Conservation (phyloP, 805 yeast species). For the Candida quercuum region DNA sequence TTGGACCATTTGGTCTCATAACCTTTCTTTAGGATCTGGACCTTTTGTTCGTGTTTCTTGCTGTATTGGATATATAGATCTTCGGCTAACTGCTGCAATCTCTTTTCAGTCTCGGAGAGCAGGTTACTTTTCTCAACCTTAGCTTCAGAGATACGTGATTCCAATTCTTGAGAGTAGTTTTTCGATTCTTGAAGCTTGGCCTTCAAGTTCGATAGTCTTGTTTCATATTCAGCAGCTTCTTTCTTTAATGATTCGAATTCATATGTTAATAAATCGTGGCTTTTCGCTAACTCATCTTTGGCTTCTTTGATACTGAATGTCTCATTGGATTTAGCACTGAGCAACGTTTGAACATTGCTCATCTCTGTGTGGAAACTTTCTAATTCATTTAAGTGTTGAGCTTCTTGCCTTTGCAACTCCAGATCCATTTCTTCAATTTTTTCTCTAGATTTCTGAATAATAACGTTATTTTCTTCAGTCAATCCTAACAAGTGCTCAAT, state of each 20-base stretch:
- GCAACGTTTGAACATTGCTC: conserved; percentile 26
- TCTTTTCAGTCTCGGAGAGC: conserved; percentile 46
- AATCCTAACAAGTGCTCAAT: conserved; percentile 7
- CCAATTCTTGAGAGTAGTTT: conserved; percentile 18
- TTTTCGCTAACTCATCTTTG: conserved; percentile 19
- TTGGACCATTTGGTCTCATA: conserved; percentile 49
- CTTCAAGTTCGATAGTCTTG: conserved; percentile 17
- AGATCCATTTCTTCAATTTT: conserved; percentile 24
- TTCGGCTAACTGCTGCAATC: conserved; percentile 58
- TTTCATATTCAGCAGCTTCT: conserved; percentile 21
- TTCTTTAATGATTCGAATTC: conserved; percentile 20
- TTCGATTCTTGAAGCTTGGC: conserved; percentile 16
- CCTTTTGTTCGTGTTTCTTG: conserved; percentile 71
- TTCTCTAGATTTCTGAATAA: conserved; percentile 16
- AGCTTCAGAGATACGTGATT: conserved; percentile 22
- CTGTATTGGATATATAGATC: conserved; percentile 70
- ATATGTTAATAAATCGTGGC: conserved; percentile 21
- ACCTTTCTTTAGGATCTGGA: conserved; percentile 52
- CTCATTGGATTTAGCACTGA: conserved; percentile 25
- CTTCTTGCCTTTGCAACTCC: conserved; percentile 28
- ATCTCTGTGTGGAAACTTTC: conserved; percentile 31
- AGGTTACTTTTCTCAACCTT: conserved; percentile 31
- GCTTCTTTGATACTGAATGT: conserved; percentile 22
- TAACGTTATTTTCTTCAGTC: conserved; percentile 7
- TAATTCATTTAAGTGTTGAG: conserved; percentile 31